Evolutionary conservation across 805 yeast genomes (phyloP).

Genomic region (Lachancea meyersii): DNA sequence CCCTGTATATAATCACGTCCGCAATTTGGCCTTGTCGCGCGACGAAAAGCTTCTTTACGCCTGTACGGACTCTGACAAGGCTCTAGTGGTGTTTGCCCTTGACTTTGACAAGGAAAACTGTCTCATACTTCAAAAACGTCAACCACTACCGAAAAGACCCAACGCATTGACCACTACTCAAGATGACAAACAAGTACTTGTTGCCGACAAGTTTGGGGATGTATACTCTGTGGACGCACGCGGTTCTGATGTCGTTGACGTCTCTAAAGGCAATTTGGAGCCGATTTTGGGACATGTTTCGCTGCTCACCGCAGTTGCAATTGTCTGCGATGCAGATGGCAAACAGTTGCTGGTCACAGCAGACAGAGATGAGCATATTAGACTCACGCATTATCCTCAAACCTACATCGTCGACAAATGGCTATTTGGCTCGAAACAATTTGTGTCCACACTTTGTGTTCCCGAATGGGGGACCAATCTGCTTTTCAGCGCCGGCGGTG

Average conservation of each 20-base stretch:
- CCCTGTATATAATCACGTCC: conserved; percentile 57
- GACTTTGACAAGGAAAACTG: conserved; percentile 32
- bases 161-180: conserved; percentile 61
- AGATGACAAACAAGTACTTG: conserved; percentile 46
- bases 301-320: conserved; percentile 75
- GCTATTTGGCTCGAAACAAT: conserved; percentile 82
- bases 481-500: conserved; percentile 89
- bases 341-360: conserved; percentile 59
- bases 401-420: conserved; percentile 72
- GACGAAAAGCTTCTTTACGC: conserved; percentile 53
- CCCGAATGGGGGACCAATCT: conserved; percentile 46
- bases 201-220: conserved; percentile 96
- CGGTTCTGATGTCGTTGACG: conserved; percentile 18
- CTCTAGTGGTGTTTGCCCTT: conserved; percentile 55
- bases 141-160: conserved; percentile 88
- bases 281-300: conserved; percentile 95
- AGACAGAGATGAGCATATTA: conserved; percentile 95
- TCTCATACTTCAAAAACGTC: conserved; percentile 55
- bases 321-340: conserved; percentile 24
- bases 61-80: conserved; percentile 79
- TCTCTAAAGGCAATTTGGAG: conserved; percentile 39
- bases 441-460: conserved; percentile 59
- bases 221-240: conserved; percentile 59
- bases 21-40: conserved; percentile 51
- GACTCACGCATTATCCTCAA: conserved; percentile 74